Percentiles rank a stretch among this genome's conserved stretches.
Evolutionary conservation across 2,329 filamentous ascomycete genomes (phyloP).

Genomic region (Epicoccum nigrum): DNA sequence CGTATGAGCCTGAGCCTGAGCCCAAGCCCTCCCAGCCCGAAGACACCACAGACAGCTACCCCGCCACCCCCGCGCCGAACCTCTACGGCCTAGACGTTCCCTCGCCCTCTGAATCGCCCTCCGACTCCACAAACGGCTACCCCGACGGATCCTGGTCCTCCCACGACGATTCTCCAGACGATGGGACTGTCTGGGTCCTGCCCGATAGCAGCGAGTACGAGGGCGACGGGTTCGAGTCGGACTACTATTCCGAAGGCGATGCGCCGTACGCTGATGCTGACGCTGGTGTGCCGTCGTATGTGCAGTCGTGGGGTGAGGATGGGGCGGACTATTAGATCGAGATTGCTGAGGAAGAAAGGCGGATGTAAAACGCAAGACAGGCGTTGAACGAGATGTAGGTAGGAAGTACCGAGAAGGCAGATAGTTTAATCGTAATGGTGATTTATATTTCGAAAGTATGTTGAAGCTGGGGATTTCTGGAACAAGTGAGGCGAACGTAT

Average conservation of each 20-base stretch:
- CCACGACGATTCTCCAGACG: background rate
- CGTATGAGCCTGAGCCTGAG: background rate
- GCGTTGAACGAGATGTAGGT: too few species aligned
- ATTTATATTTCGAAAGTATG: too few species aligned
- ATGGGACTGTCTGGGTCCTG: background rate
- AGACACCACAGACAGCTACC: background rate
- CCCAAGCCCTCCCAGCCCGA: too few species aligned
- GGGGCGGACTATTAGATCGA: slow-evolving; percentile 7
- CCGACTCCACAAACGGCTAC: background rate
- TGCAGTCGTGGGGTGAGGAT: background rate
- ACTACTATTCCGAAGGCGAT: too few species aligned
- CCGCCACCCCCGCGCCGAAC: background rate
- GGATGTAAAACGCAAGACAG: too few species aligned
- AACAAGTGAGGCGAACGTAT: too few species aligned
- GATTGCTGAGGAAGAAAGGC: too few species aligned
- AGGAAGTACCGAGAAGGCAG: too few species aligned
- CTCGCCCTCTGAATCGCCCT: background rate
- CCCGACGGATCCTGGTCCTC: background rate
- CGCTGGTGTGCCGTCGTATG: background rate
- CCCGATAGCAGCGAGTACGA: slow-evolving; percentile 6
- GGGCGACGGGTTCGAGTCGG: slow-evolving; percentile 3
- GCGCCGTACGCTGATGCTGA: too few species aligned
- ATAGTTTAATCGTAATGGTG: background rate
- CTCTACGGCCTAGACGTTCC: background rate
- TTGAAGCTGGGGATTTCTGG: too few species aligned